Evolutionary conservation across 2,329 filamentous ascomycete genomes (phyloP), one percentile per base, ranked within the genome.

Genomic region (Calonectria montana): DNA sequence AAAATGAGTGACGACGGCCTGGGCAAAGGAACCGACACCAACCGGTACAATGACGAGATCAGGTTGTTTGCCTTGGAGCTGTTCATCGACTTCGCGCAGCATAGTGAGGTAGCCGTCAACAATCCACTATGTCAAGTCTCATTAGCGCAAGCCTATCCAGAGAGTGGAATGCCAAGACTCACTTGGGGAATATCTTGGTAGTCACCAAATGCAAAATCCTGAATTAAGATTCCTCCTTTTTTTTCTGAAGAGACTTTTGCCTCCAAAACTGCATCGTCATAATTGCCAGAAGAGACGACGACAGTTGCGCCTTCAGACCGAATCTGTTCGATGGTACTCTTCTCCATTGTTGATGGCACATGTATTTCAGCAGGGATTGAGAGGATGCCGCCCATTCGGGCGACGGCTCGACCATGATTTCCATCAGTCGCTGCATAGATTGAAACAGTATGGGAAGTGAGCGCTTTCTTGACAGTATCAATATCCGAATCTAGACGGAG

Each of bases 101-200:
- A 96, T 92, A 0, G 93, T 95, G 5, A 86, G 87, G 77, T 96
- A 97, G 0, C 94, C 94, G 72, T 96, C 91, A 0, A 95, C 92
- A 25, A 96, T 93, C 91, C 92, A 95, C 81, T 89, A 57, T 15
- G 8, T 4, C 18, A 12, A 12, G 13, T 6, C 41, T 65, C 29
- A 68, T 72, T 39, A 57, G 43, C 25, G 6, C 3, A 7, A 2
- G 3, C 10, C 23, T 12, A 7, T 3, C 4, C 6, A 10, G 4
- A 2, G 3, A 2, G 15, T 18, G 4, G 1, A 15, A 13, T 12
- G 5, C 18, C 9, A 6, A 2, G 16, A 71, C 81, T 71, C 67
- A 89, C 89, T 82, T 86, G 81, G 0, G 94, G 93, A 6, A 95
- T 88, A 45, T 90, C 85, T 57, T 91, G 88, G 76, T 94, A 94